Evolutionary conservation across 1,139 yeast genomes (phyloP), one percentile per base, ranked within the genome.

Genomic region (Pichia cactophila): DNA sequence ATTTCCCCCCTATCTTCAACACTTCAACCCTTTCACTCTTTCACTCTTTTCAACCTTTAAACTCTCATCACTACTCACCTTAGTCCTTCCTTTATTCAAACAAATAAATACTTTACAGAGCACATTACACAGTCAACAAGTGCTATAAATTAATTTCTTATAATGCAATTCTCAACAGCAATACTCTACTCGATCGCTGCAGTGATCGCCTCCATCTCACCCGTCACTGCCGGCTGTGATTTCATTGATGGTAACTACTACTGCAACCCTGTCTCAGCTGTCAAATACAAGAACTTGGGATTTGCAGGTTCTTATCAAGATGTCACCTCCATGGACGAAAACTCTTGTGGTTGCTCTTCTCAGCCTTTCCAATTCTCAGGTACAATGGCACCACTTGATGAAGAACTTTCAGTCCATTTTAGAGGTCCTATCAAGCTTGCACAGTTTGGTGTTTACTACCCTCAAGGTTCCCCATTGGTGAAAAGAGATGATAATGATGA

Each of bases 371-470:
- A 77, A 10, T 86, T 88, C 69, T 75, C 85, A 16, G 97, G 97
- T 45, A 54, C 80, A 29, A 72, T 87, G 63, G 72, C 96, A 45
- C 97, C 97, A 35, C 71, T 90, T 54, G 81, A 88, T 68, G 95
- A 88, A 69, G 96, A 88, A 66, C 72, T 90, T 47, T 83, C 96
- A 17, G 86, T 92, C 50, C 97, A 90, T 68, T 87, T 90, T 74
- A 81, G 97, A 70, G 98, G 97, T 50, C 98, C 97, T 35, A 67
- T 92, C 58, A 74, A 78, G 52, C 77, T 90, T 64, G 70, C 74
- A 61, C 86, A 86, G 69, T 88, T 92, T 64, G 97, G 89, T 58
- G 87, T 75, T 58, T 84, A 83, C 69, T 74, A 76, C 54, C 79
- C 81, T 54, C 54, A 68, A 14, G 53, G 67, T 16, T 58, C 69